Conservation (phyloP, 345 rosid genomes). For the Erodium maritimum region DNA sequence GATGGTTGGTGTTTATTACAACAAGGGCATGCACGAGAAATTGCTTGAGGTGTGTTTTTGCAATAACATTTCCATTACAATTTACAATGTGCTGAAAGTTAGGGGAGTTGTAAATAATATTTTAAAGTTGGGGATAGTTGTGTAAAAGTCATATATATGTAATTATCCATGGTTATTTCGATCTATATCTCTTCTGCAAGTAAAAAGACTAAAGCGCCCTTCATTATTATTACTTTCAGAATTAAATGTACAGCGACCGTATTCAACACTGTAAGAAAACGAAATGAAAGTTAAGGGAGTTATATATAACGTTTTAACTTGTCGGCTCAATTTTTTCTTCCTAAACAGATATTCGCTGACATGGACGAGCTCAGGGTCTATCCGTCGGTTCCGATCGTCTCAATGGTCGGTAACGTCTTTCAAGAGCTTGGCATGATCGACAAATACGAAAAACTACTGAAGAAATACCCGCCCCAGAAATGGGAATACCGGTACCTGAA, state of each 20-base stretch:
- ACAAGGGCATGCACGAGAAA: conserved; percentile 65
- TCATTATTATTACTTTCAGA: no score
- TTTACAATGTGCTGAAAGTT: no score
- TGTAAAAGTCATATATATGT: no score
- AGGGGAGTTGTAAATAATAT: no score
- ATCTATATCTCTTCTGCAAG: no score
- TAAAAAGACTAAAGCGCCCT: no score
- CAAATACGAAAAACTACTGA: conserved; percentile 48
- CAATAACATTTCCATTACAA: neutral
- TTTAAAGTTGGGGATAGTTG: no score
- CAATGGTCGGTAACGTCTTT: conserved; percentile 68
- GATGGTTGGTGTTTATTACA: conserved; percentile 62
- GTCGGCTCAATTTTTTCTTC: neutral
- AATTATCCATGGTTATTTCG: no score
- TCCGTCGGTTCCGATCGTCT: conserved; percentile 46
- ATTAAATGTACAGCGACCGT: no score
- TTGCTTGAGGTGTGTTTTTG: conserved; percentile 55
- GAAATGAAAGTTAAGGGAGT: no score
- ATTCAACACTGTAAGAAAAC: no score
- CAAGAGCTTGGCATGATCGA: conserved; percentile 55
- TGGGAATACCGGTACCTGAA: conserved; percentile 67
- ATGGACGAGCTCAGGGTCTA: conserved; percentile 92
- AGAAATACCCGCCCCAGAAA: conserved; percentile 73
- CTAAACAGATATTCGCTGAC: conserved; percentile 76
- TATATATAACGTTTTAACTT: no score